Base-by-base conservation (phyloP, 306 rosid species). In the Canavalia gladiata region DNA sequence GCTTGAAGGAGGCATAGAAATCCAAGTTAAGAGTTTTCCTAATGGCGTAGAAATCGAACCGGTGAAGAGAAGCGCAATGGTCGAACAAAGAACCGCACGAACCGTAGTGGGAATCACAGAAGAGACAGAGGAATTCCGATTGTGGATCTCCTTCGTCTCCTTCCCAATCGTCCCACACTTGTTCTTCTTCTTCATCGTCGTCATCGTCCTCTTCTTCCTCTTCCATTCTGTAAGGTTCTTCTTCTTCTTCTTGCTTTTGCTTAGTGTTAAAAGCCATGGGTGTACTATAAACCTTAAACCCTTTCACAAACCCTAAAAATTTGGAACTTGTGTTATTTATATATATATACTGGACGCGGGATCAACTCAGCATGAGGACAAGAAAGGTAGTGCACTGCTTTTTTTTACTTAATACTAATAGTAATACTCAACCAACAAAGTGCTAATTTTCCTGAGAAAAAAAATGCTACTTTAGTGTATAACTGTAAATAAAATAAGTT, bases 1-100 rank as follows among this genome's bases (percentile, higher is more conserved):
- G 89, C 88, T 91, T 93, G 78, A 95, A 87, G 25, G 94, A 92
- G 55, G 88, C 86, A 46, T 95, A 93, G 86, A 93, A 95, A 75
- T 92, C 92, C 72, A 95, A 83, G 64, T 76, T 12, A 64, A 93
- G 86, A 13, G 79, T 47, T 29, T 51, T 79, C 66, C 82, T 83
- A 10, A 90, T 52, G 33, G 68, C 58, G 1, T 46, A 90, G 65
- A 93, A 91, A 82, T 95, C 91, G 76, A 95, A 95, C 74, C 68
- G 84, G 82, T 95, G 99, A 72, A 59, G 2, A 2, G 87, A 79
- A 28, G 34, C 60, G 75, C 98, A 95, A 62, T 95, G 99, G 2
- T 83, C 85, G 74, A 91, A 91, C 50, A 95, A 70, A 5, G 89
- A 67, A 13, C 54, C 74, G 81, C 86, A 87, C 9, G 83, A 82